Evolutionary conservation across 139 green algal species (phyloP).

Genomic region (Auxenochlorella pyrenoidosa): DNA sequence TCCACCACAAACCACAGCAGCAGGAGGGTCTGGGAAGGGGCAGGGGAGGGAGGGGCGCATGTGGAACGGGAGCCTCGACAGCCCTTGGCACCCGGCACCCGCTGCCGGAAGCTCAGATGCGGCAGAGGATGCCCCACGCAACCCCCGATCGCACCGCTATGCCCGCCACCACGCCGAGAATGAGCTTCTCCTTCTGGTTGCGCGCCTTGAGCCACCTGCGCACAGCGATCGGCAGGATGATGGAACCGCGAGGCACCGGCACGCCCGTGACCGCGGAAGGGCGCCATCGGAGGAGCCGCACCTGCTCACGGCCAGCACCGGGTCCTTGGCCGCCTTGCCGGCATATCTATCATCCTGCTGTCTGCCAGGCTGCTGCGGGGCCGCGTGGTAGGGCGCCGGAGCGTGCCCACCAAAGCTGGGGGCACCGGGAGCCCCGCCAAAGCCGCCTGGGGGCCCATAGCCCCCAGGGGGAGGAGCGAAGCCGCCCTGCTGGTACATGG

Average conservation of each 20-base stretch:
- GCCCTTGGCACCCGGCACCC: not conserved
- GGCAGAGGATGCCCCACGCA: not conserved
- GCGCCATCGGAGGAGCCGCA: not conserved
- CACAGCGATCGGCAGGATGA: not conserved
- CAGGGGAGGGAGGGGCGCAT: not conserved
- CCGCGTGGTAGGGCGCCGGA: constrained; percentile 22
- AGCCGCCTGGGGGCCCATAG: constrained; percentile 10
- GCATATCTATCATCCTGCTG: constrained; percentile 28
- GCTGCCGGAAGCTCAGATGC: not conserved
- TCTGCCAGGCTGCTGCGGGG: not conserved
- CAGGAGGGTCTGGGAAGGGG: constrained; percentile 32
- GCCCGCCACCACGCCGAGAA: constrained; percentile 55
- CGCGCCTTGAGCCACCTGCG: constrained; percentile 78
- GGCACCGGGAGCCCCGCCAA: not conserved
- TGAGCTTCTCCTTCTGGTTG: constrained; percentile 67
- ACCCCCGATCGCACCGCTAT: constrained; percentile 61
- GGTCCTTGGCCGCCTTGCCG: constrained; percentile 45
- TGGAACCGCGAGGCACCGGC: no score
- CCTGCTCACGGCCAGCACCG: constrained; percentile 46
- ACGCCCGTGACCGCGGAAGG: not conserved
- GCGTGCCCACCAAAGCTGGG: constrained; percentile 5
- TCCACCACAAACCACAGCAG: constrained; percentile 89
- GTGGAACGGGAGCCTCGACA: not conserved
- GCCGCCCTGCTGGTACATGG: constrained; percentile 21
- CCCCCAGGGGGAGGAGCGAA: not conserved